These are phyloP conservation scores for Hanseniaspora occidentalis DNA, from an alignment of 805 yeast species.

Conservation along the genomic window DNA sequence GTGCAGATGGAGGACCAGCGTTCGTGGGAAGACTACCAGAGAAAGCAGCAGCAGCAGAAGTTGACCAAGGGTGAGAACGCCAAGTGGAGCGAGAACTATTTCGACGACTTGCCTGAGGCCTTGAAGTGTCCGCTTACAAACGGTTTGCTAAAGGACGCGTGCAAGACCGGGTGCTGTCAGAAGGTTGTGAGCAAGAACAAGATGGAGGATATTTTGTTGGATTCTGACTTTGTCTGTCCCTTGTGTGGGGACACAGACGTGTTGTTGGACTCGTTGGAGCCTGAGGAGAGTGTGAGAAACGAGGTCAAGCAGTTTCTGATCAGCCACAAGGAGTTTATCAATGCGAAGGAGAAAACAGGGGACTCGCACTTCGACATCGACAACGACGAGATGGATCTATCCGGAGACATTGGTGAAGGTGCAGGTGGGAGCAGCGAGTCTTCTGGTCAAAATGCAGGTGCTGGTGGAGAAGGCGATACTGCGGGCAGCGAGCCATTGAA, in stretches of 20 bases:
- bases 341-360: constrained; percentile 18
- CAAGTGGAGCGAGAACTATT: constrained; percentile 33
- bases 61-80: constrained; percentile 29
- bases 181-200: constrained; percentile 45
- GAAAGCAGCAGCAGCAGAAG: constrained; percentile 32
- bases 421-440: constrained; percentile 3
- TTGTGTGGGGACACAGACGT: constrained; percentile 66
- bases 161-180: constrained; percentile 62
- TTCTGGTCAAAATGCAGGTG: too few relatives aligned
- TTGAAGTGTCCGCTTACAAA: constrained; percentile 61
- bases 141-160: constrained; percentile 57
- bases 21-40: constrained; percentile 82
- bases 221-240: constrained; percentile 84
- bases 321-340: constrained; percentile 20
- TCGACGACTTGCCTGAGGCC: constrained; percentile 36
- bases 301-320: constrained; percentile 41
- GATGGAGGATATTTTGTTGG: constrained; percentile 56
- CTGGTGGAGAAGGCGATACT: constrained; percentile 11
- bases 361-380: constrained; percentile 7
- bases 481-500: neutral
- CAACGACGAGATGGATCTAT: constrained; percentile 8
- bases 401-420: constrained; percentile 6
- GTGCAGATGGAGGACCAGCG: constrained; percentile 89
- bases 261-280: constrained; percentile 56
- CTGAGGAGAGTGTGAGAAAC: constrained; percentile 46